phyloP scores from a whole-genome alignment of 1,139 yeast genomes.

The Suhomyces coccinellae region DNA sequence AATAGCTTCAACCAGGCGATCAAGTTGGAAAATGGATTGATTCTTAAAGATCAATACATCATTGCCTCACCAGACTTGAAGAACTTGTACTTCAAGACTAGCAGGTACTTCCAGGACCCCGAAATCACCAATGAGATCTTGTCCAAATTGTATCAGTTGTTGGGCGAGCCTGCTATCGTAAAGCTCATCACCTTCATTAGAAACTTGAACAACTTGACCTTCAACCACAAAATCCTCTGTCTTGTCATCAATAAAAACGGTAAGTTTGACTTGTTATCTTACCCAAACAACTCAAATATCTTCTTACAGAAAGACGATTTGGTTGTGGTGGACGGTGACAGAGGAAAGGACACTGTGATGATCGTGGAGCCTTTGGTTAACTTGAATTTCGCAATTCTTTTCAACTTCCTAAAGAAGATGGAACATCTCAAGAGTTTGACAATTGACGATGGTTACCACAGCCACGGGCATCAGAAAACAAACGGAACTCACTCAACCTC shows the following conservation, averaged over 20 bases:
- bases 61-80: constrained; percentile 54
- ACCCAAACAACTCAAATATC: constrained; percentile 51
- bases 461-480: constrained; percentile 20
- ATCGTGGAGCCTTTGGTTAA: constrained; percentile 46
- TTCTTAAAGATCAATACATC: constrained; percentile 52
- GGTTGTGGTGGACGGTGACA: constrained; percentile 52
- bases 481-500: constrained; percentile 42
- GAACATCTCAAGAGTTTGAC: constrained; percentile 79
- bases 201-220: constrained; percentile 44
- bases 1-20: constrained; percentile 19
- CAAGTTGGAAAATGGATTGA: constrained; percentile 57
- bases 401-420: constrained; percentile 75
- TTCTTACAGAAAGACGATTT: constrained; percentile 48
- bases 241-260: constrained; percentile 59
- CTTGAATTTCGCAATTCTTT: constrained; percentile 61
- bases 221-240: constrained; percentile 44
- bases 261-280: constrained; percentile 51
- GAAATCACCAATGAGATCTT: constrained; percentile 35
- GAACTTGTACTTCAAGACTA: constrained; percentile 42
- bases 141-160: constrained; percentile 33
- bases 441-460: constrained; percentile 20
- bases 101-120: constrained; percentile 49
- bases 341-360: constrained; percentile 54
- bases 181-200: constrained; percentile 43
- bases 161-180: constrained; percentile 30